Conservation (phyloP, 1,284 basidiomycete genomes). For the Ceratobasidium sp. region DNA sequence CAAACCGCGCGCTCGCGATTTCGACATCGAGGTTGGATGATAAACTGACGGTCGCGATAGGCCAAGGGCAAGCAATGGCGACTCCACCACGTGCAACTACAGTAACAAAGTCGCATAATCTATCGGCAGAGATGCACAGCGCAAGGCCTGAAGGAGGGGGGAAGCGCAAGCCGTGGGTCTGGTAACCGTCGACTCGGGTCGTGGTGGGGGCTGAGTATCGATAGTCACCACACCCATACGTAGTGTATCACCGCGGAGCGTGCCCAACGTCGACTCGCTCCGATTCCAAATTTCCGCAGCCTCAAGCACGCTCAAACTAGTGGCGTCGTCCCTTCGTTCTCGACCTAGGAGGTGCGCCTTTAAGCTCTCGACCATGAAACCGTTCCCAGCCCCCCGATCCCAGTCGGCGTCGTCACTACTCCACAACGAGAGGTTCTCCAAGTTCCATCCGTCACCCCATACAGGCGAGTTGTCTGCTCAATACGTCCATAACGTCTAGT, state of each 20-base stretch:
- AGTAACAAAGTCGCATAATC: conserved; percentile 73
- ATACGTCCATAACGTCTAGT: conserved; percentile 95
- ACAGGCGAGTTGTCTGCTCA: conserved; percentile 79
- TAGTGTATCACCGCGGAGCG: neutral
- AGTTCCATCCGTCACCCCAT: conserved; percentile 97
- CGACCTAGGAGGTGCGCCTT: conserved; percentile 49
- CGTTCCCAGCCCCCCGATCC: conserved; percentile 45
- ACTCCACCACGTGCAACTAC: conserved; percentile 85
- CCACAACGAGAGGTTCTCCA: conserved; percentile 94
- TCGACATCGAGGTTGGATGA: conserved; percentile 79
- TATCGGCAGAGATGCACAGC: conserved; percentile 42
- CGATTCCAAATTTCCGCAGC: conserved; percentile 26
- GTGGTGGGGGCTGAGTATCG: neutral
- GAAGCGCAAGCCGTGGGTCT: neutral
- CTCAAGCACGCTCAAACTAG: conserved; percentile 42
- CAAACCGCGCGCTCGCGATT: conserved; percentile 74
- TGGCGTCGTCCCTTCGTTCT: conserved; percentile 51
- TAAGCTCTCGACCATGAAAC: conserved; percentile 44
- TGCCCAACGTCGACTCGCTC: conserved; percentile 24
- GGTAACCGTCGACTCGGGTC: neutral
- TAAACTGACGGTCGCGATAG: conserved; percentile 75
- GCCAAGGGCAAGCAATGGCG: conserved; percentile 86
- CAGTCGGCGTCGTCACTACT: conserved; percentile 75
- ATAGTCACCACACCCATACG: conserved; percentile 55
- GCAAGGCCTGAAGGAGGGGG: conserved; percentile 15